Evolutionary conservation across 768 basidiomycete genomes (phyloP).

Genomic region (Lactarius sanguifluus): DNA sequence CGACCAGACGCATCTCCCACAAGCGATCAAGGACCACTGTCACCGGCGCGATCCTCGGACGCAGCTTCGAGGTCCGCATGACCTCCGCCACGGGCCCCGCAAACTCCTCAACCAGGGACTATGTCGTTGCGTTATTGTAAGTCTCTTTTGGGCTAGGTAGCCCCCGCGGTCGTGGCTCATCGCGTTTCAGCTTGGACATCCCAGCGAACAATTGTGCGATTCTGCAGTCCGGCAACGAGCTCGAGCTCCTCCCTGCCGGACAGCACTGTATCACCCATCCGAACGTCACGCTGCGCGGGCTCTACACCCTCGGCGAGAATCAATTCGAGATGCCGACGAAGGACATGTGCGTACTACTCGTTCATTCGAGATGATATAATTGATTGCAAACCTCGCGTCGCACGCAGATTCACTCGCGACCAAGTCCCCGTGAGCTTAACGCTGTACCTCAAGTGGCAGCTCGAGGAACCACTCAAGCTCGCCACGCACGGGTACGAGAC

Average conservation of each 20-base stretch:
- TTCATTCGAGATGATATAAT: neutral
- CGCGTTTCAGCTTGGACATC: slow-evolving; percentile 59
- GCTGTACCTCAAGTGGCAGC: slow-evolving; percentile 79
- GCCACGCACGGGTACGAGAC: slow-evolving; percentile 83
- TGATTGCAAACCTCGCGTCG: neutral
- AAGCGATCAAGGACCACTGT: slow-evolving; percentile 57
- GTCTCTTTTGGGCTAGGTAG: slow-evolving; percentile 27
- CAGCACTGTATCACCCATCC: slow-evolving; percentile 86
- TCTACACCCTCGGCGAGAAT: slow-evolving; percentile 81
- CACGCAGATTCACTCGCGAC: slow-evolving; percentile 71
- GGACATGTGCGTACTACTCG: slow-evolving; percentile 58
- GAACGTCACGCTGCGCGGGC: slow-evolving; percentile 74
- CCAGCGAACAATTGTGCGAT: slow-evolving; percentile 88
- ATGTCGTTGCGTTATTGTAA: slow-evolving; percentile 77
- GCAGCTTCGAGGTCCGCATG: slow-evolving; percentile 79
- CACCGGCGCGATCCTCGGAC: slow-evolving; percentile 65
- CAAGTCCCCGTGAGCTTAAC: slow-evolving; percentile 84
- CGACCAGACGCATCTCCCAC: slow-evolving; percentile 77
- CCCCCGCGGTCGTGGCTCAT: no score
- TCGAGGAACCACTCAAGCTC: slow-evolving; percentile 57
- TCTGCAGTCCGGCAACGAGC: slow-evolving; percentile 76
- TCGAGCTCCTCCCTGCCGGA: slow-evolving; percentile 75
- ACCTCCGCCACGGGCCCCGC: slow-evolving; percentile 46
- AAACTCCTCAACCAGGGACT: slow-evolving; percentile 45
- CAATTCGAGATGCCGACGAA: slow-evolving; percentile 87